A percentile compares a stretch with the other conserved stretches of the same genome.
Conservation (phyloP, 2,329 filamentous ascomycete species). For the Aspergillus sp. region DNA sequence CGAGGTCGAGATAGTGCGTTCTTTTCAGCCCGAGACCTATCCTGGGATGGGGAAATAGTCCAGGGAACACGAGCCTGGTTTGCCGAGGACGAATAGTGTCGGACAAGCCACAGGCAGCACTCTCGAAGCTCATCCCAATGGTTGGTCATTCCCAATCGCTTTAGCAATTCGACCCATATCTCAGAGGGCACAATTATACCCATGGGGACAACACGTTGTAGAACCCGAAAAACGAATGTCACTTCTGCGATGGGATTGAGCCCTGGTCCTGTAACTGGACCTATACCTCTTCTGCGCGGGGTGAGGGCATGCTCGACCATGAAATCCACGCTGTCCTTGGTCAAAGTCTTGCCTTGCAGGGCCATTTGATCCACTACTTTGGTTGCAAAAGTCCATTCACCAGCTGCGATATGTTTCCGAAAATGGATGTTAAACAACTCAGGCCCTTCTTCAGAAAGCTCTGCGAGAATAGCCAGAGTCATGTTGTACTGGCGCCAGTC, state of each 20-base stretch:
- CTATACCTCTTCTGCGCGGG: slow-evolving; percentile 21
- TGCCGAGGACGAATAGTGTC: slow-evolving; percentile 28
- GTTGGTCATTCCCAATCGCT: slow-evolving; percentile 54
- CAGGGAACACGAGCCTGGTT: slow-evolving; percentile 8
- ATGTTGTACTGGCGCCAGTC: slow-evolving; percentile 52
- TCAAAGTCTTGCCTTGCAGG: slow-evolving; percentile 37
- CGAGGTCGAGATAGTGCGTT: slow-evolving; percentile 1
- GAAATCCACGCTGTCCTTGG: slow-evolving; percentile 38
- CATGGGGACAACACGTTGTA: slow-evolving; percentile 44
- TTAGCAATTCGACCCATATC: slow-evolving; percentile 56
- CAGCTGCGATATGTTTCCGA: slow-evolving; percentile 31
- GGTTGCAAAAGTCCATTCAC: slow-evolving; percentile 24
- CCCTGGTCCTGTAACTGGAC: slow-evolving; percentile 18
- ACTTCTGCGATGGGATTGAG: slow-evolving; percentile 33
- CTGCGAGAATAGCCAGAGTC: slow-evolving; percentile 51
- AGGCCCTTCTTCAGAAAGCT: slow-evolving; percentile 25
- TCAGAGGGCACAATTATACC: slow-evolving; percentile 38
- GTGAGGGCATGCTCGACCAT: slow-evolving; percentile 35
- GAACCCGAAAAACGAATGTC: slow-evolving; percentile 42
- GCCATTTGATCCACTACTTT: slow-evolving; percentile 48
- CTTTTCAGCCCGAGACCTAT: neutral
- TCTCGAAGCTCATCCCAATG: slow-evolving; percentile 49
- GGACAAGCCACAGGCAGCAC: slow-evolving; percentile 49
- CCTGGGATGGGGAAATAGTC: slow-evolving; percentile 5
- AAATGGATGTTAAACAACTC: slow-evolving; percentile 35